Evolutionary conservation across 345 rosid genomes (phyloP), one percentile per base, ranked within the genome.

Genomic region (Boechera retrofracta): DNA sequence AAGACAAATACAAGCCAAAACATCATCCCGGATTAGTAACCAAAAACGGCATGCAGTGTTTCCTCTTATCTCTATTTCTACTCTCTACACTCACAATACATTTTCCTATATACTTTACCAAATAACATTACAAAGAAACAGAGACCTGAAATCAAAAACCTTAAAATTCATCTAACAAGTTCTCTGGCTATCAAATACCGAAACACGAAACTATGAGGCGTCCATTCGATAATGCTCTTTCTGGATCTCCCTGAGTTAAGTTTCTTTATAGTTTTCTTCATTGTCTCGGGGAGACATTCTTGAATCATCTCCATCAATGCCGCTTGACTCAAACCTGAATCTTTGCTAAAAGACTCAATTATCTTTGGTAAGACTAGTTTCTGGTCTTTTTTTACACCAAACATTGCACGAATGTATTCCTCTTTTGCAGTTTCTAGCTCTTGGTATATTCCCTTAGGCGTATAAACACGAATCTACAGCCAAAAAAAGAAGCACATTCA

Each of bases 401-500:
- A 82, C 16, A 86, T 88, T 49, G 97, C 91, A 4, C 92, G 91
- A 32, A 92, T 82, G 67, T 91, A 95, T 83, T 92, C 99, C 36
- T 87, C 97, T 84, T 88, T 95, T 0, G 98, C 93, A 32, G 81
- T 79, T 81, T 87, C 92, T 51, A 95, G 87, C 83, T 95, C 99
- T 77, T 89, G 96, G 66, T 79, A 78, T 59, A 95, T 79, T 68
- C 89, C 80, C 76, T 93, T 87, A 0, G 94, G 89, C 0, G 94
- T 88, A 80, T 86, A 95, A 28, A 85, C 77, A 28, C 93, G 98
- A 64, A 92, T 86, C 98, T 95, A 82, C 44, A 78, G 15, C 60
- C 63, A 41, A 35, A 49, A 33, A 69, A 10, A 47, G 39, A 41
- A 41, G 44, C 53, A 75, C 18, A 48, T 58, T 80, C 62, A 75